Evolutionary conservation across 2,329 filamentous ascomycete species (phyloP).

Genomic region (Alternaria tenuissima): DNA sequence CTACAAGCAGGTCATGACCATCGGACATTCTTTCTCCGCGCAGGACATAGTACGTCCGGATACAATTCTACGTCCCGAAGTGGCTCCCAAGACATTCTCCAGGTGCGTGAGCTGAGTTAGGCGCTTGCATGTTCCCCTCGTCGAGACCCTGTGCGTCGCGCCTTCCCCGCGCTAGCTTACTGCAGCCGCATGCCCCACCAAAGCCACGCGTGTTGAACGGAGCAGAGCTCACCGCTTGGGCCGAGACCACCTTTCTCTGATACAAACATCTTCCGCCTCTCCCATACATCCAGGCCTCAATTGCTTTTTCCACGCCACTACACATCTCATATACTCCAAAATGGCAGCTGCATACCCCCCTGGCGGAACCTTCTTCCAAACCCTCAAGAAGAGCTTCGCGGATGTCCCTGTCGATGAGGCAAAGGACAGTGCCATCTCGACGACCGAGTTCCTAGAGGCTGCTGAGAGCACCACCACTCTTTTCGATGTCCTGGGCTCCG

Average conservation of each 20-base stretch:
- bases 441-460: conserved; percentile 88
- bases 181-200: conserved; percentile 22
- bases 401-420: conserved; percentile 79
- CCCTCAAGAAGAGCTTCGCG: conserved; percentile 81
- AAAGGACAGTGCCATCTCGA: conserved; percentile 80
- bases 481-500: conserved; percentile 73
- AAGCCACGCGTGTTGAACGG: conserved; percentile 18
- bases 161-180: conserved; percentile 30
- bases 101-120: neutral
- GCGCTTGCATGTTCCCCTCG: conserved; percentile 3
- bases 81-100: neutral
- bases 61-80: neutral
- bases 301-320: neutral
- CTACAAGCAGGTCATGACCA: neutral
- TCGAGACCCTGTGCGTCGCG: conserved; percentile 27
- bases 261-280: conserved; percentile 4
- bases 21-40: conserved; percentile 5
- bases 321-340: conserved; percentile 11
- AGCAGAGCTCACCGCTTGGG: conserved; percentile 27
- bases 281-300: neutral
- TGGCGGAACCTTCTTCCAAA: conserved; percentile 84
- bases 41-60: neutral
- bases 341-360: conserved; percentile 55
- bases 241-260: conserved; percentile 18
- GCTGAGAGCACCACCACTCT: conserved; percentile 85